Evolutionary conservation across 129 eudicot species (phyloP).

Genomic region (Calendula officinalis): DNA sequence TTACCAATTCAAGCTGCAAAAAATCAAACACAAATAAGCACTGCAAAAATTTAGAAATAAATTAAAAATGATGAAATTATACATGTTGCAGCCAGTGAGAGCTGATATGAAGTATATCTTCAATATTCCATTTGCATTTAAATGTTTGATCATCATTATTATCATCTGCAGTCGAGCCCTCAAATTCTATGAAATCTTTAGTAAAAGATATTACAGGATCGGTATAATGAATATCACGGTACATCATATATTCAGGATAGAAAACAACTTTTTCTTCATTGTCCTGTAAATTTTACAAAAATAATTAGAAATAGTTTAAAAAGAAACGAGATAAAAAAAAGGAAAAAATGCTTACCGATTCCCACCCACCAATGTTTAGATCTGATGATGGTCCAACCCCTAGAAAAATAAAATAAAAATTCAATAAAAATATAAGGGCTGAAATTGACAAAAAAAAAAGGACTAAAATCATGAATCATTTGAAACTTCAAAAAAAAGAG

Average conservation of each 20-base stretch:
- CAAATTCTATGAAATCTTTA: constrained; percentile 41
- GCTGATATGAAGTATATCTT: constrained; percentile 55
- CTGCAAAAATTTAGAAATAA: not conserved
- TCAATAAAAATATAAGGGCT: not conserved
- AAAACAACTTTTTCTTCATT: constrained; percentile 46
- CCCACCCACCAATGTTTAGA: constrained; percentile 40
- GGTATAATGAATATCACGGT: constrained; percentile 38
- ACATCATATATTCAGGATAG: constrained; percentile 60
- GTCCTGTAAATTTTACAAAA: constrained; percentile 42
- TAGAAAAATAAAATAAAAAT: constrained; percentile 24
- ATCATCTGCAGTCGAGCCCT: constrained; percentile 34
- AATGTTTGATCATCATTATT: constrained; percentile 31
- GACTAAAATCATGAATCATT: not conserved
- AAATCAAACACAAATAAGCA: constrained; percentile 8
- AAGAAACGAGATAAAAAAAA: not conserved
- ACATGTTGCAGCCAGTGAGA: constrained; percentile 67
- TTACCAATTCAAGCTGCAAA: constrained; percentile 49
- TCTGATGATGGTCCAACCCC: constrained; percentile 44
- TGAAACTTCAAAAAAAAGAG: not conserved
- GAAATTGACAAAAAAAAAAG: not conserved
- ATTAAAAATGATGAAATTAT: constrained; percentile 3
- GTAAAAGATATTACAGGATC: constrained; percentile 49
- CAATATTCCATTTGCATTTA: constrained; percentile 48
- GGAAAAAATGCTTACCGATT: constrained; percentile 45
- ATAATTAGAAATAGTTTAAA: not conserved